Base-by-base conservation (phyloP, 495 filamentous ascomycete species). In the Aspergillus hancockii region DNA sequence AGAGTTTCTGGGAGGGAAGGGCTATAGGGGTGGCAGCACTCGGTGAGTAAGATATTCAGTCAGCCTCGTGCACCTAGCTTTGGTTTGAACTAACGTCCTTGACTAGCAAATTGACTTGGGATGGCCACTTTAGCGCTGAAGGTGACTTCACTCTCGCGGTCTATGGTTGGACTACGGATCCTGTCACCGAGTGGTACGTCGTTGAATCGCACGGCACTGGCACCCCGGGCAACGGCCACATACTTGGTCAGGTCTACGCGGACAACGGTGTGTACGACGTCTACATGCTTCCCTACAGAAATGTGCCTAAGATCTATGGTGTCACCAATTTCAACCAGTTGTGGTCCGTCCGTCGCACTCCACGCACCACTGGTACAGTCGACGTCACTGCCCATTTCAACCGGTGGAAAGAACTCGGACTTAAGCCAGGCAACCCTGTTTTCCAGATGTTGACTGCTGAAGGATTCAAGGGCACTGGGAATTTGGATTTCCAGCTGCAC, bases 111-210 rank as follows among this genome's bases (percentile, higher is more conserved):
- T 41, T 54, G 32, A 54, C 34, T 23, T 54, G 32, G 34, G 18
- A 13, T 16, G 52, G 52, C 8, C 40, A 22, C n/a, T 54, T 54
- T 8, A 41, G n/a, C 22, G 34, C 32, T 13, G 34, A 54, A 18
- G 52, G 52, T 8, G 52, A 54, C 36, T 54, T 22, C 10, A 54
- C 52, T 21, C 32, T 54, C 4, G 52, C 52, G 23, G 16, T 54
- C 18, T 54, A 54, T 28, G 32, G 52, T 32, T 54, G 34, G 34
- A 54, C 52, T 10, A 21, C 23, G 3, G 38, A 54, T 40, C 52
- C 52, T 16, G 52, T 54, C 6, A 54, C 52, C 12, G 52, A 54
- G 34, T 54, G 52, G 52, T 54, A 54, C 23, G 16, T 54, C 23
- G 32, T 54, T 2, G 34, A 54, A 21, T 9, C n/a, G n/a, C 34